A percentile compares a stretch with the other conserved stretches of the same genome.
Evolutionary conservation across 2,329 filamentous ascomycete genomes (phyloP).

Genomic region (Macrophomina tecta): DNA sequence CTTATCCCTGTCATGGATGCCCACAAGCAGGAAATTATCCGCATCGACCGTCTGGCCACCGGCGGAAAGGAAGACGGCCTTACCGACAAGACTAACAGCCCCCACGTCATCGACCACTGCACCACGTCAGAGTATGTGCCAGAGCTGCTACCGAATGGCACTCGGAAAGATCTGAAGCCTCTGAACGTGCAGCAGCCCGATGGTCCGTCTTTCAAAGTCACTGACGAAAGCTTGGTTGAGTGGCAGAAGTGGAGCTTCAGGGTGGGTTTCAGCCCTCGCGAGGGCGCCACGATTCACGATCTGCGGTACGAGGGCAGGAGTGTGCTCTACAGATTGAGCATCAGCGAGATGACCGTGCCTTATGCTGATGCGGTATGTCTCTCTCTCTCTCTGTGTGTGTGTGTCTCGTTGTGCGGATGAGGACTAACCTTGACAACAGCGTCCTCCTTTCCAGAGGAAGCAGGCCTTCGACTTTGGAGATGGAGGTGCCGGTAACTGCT

Average conservation of each 20-base stretch:
- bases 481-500: constrained; percentile 68
- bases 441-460: constrained; percentile 70
- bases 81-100: constrained; percentile 46
- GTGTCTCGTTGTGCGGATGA: constrained; percentile 35
- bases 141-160: constrained; percentile 47
- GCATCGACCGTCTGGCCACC: constrained; percentile 45
- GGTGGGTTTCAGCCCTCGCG: constrained; percentile 47
- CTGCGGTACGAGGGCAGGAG: constrained; percentile 69
- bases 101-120: constrained; percentile 55
- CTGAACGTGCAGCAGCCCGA: constrained; percentile 75
- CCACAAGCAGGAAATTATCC: constrained; percentile 42
- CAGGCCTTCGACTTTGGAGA: constrained; percentile 77
- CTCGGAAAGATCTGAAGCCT: constrained; percentile 62
- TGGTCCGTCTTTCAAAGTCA: constrained; percentile 69
- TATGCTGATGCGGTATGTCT: constrained; percentile 19
- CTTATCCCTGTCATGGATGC: constrained; percentile 46
- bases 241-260: constrained; percentile 56
- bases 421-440: constrained; percentile 31
- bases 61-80: constrained; percentile 46
- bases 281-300: constrained; percentile 74
- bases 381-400: too few relatives aligned
- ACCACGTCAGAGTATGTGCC: constrained; percentile 57
- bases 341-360: constrained; percentile 66
- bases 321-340: constrained; percentile 69
- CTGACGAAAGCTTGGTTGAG: constrained; percentile 50